Percentiles rank a stretch among this genome's conserved stretches.
Conservation (phyloP, 768 basidiomycete genomes). For the Boletus edulis region DNA sequence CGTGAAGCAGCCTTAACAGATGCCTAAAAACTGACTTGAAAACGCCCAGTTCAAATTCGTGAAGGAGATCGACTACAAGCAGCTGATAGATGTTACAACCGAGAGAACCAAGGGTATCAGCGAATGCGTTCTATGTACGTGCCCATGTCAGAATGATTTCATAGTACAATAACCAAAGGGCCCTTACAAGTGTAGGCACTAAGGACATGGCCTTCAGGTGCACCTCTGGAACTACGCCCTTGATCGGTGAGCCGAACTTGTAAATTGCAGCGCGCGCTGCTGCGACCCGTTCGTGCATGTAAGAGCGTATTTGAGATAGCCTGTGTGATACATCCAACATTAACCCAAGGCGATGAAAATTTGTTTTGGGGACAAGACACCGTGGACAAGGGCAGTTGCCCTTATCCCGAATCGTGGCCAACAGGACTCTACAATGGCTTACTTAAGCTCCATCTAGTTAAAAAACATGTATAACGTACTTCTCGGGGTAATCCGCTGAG, state of each 20-base stretch:
- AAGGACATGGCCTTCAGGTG: slow-evolving; percentile 9
- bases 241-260: slow-evolving; percentile 9
- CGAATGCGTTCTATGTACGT: not conserved
- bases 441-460: no score
- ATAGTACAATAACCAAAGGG: no score
- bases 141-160: no score
- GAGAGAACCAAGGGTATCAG: not conserved
- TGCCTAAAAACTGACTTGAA: not conserved
- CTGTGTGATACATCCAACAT: slow-evolving; percentile 1
- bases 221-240: slow-evolving; percentile 5
- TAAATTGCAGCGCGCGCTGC: slow-evolving; percentile 9
- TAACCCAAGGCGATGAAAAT: slow-evolving; percentile 15
- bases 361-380: slow-evolving; percentile 18
- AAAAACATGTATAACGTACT: slow-evolving; percentile 1
- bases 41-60: not conserved
- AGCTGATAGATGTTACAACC: not conserved
- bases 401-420: slow-evolving; percentile 28
- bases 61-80: not conserved
- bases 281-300: not conserved
- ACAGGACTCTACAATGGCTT: slow-evolving; percentile 15
- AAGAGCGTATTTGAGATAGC: not conserved
- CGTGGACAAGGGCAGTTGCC: slow-evolving; percentile 32
- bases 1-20: not conserved
- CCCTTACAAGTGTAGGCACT: slow-evolving; percentile 13
- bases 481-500: slow-evolving; percentile 38